Evolutionary conservation across 2,329 filamentous ascomycete species (phyloP), one percentile per base, ranked within the genome.

Genomic region (Penicillium sp.): DNA sequence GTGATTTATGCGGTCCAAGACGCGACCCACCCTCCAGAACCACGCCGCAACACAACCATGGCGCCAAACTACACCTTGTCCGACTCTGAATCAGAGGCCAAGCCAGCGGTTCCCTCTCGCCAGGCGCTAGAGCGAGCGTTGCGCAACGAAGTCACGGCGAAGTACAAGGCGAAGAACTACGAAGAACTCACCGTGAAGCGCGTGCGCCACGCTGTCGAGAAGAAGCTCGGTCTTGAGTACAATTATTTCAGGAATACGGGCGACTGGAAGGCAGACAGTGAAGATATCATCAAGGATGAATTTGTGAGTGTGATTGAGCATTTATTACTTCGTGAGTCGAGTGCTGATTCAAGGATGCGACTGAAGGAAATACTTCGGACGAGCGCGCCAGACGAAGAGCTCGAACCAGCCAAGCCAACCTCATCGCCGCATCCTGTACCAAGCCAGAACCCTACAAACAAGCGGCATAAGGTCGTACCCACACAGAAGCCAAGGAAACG

Each of bases 171-270:
- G 1, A 76, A 74, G 7, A 77, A 83, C 19, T 70, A 73, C 35
- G 80, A 85, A 6, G 79, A 85, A 52, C 71, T 87, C 60, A 87
- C 85, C 0, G 77, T 87, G 54, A 87, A 85, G 62, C 78, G 78
- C 55, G 81, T 87, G 52, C 82, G 86, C 50, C 67, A 76, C 33
- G 78, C 78, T 24, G 81, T 80, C 4, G 85, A 87, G 69, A 73
- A 79, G 57, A 71, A 79, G 50, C 70, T 88, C 11, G 78, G 77
- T 35, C 73, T 88, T 22, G 75, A 79, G 7, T 73, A 75, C 6
- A 84, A 79, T 2, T 87, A 85, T 66, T 81, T 87, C 65, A 88
- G 84, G 66, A 72, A 64, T n/a, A 73, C 81, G 59, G 66, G 66
- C 1, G 67, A 69, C 4, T 89, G 87, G 87, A 87, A 84, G 62